Conservation (phyloP, 1,284 basidiomycete genomes). For the Termitomyces sp. region DNA sequence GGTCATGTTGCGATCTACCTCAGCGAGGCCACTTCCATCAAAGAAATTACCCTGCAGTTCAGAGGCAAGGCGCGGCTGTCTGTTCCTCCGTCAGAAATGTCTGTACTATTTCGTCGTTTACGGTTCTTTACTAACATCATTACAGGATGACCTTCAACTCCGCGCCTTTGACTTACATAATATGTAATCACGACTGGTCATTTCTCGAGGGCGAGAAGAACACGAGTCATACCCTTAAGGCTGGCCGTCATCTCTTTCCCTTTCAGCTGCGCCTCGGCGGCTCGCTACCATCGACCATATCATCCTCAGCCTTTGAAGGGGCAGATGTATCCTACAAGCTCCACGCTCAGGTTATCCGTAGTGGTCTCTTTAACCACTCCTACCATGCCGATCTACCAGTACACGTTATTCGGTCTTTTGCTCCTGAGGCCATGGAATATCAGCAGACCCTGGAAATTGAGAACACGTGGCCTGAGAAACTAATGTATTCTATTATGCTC, state of each 20-base stretch:
- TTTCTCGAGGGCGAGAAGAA: constrained; percentile 77
- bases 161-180: constrained; percentile 53
- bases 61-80: constrained; percentile 79
- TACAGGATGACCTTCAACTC: constrained; percentile 19
- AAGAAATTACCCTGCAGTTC: constrained; percentile 81
- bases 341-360: constrained; percentile 73
- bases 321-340: constrained; percentile 83
- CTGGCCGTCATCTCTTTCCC: constrained; percentile 83
- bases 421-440: constrained; percentile 84
- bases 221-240: constrained; percentile 83
- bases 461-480: constrained; percentile 94
- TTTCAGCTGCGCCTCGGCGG: constrained; percentile 83
- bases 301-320: constrained; percentile 51
- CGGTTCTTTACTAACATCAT: constrained; percentile 14
- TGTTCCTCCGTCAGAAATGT: constrained; percentile 60
- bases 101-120: constrained; percentile 28
- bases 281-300: constrained; percentile 73
- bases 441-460: constrained; percentile 93
- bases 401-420: constrained; percentile 68
- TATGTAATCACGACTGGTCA: constrained; percentile 86
- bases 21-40: constrained; percentile 77
- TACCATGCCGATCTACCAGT: constrained; percentile 61
- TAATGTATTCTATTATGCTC: constrained; percentile 86
- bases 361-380: constrained; percentile 67
- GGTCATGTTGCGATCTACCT: constrained; percentile 79